Conservation (phyloP, 257 asterid species). For the Euphrasia confusa region DNA sequence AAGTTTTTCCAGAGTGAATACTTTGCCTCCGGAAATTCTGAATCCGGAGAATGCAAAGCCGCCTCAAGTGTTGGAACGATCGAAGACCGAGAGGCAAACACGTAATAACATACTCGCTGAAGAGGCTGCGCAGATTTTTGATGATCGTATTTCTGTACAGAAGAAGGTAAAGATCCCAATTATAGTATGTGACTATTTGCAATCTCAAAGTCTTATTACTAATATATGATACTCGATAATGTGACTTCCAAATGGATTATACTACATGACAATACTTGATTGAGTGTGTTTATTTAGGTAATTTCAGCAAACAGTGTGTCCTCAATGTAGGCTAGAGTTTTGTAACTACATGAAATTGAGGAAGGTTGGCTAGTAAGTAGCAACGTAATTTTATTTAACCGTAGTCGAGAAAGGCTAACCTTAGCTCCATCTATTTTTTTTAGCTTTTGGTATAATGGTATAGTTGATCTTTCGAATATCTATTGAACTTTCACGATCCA, state of each 20-base stretch:
- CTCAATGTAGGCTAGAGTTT: background rate
- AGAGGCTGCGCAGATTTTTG: constrained; percentile 74
- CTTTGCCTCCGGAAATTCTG: constrained; percentile 44
- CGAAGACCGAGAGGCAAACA: constrained; percentile 60
- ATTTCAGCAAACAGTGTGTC: background rate
- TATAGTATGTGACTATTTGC: background rate
- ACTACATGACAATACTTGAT: background rate
- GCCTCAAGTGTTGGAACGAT: constrained; percentile 42
- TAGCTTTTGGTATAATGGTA: background rate
- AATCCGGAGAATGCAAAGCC: constrained; percentile 33
- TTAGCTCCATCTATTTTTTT: background rate
- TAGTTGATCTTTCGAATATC: background rate
- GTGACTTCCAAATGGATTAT: background rate
- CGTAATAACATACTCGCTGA: constrained; percentile 40
- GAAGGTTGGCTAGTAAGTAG: too few species aligned
- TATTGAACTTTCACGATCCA: background rate
- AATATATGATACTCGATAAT: background rate
- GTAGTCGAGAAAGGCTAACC: background rate
- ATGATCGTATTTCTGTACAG: constrained; percentile 56
- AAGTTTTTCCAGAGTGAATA: constrained; percentile 45
- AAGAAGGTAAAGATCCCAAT: constrained; percentile 52
- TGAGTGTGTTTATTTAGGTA: background rate
- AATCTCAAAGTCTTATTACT: background rate
- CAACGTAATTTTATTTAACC: too few species aligned
- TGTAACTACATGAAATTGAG: background rate